Percentiles rank a stretch among this genome's conserved stretches.
These are phyloP conservation scores for Zygosaccharomyces pseudobailii DNA, from an alignment of 1,139 yeast species.

Conservation along the genomic window DNA sequence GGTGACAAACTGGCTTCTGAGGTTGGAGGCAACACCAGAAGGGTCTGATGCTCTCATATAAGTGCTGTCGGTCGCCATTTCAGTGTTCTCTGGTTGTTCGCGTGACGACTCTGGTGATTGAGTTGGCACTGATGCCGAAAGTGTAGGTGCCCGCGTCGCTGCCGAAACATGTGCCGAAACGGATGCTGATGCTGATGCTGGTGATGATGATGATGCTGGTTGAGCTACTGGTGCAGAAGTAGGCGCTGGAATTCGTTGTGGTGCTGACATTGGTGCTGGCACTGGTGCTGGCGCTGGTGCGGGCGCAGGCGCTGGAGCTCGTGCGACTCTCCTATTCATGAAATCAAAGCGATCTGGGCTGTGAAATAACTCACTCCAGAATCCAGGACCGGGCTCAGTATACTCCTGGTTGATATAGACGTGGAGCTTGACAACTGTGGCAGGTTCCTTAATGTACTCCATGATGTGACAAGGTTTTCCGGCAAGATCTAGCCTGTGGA, in stretches of 20 bases:
- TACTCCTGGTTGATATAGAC: constrained; percentile 27
- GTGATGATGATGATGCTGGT: background rate
- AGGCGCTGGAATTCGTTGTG: background rate
- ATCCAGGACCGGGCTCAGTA: constrained; percentile 27
- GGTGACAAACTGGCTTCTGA: constrained; percentile 7
- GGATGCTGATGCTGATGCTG: background rate
- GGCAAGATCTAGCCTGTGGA: constrained; percentile 18
- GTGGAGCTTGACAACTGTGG: constrained; percentile 20
- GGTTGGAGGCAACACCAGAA: no score
- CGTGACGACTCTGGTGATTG: background rate
- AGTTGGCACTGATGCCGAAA: background rate
- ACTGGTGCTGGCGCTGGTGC: constrained; percentile 4
- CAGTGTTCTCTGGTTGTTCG: background rate
- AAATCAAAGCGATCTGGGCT: constrained; percentile 20
- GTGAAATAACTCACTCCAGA: constrained; percentile 29
- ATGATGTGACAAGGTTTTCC: constrained; percentile 22
- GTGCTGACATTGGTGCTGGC: background rate
- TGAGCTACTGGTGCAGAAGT: background rate
- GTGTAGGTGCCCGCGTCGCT: background rate
- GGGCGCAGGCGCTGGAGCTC: constrained; percentile 6
- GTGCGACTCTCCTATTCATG: constrained; percentile 8
- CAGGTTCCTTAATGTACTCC: constrained; percentile 17
- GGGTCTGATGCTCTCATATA: no score
- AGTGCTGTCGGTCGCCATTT: no score
- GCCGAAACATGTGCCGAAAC: background rate